phyloP scores from a whole-genome alignment of 2,329 filamentous ascomycete species.

The Exophiala sideris region DNA sequence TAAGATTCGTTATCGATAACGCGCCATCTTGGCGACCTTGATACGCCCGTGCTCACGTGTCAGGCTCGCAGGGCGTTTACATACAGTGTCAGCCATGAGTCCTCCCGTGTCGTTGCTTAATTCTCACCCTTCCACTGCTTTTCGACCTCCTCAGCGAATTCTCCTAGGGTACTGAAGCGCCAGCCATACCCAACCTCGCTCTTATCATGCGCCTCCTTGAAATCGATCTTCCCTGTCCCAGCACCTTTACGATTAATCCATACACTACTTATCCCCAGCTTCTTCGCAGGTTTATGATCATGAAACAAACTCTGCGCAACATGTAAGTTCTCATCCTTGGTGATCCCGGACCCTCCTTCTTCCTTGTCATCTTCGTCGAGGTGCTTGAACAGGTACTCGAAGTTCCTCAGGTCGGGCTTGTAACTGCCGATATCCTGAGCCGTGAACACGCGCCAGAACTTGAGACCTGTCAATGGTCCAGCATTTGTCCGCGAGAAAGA shows the following conservation, averaged over 20 bases:
- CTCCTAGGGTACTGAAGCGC: constrained; percentile 57
- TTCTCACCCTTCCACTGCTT: constrained; percentile 18
- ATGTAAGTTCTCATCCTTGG: constrained; percentile 58
- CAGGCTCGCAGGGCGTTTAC: too few relatives aligned
- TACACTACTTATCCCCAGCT: constrained; percentile 57
- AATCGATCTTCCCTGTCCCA: constrained; percentile 10
- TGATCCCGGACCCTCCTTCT: constrained; percentile 54
- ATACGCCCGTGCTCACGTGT: too few relatives aligned
- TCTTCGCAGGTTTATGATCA: constrained; percentile 63
- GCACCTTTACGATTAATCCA: constrained; percentile 60
- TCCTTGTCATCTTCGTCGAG: constrained; percentile 31
- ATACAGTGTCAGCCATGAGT: too few relatives aligned
- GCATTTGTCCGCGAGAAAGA: constrained; percentile 48
- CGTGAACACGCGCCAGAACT: constrained; percentile 64
- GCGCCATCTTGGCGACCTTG: too few relatives aligned
- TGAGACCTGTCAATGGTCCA: constrained; percentile 49
- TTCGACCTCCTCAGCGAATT: constrained; percentile 59
- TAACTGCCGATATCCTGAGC: constrained; percentile 69
- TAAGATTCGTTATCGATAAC: too few relatives aligned
- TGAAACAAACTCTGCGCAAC: constrained; percentile 65
- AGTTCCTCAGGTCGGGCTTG: constrained; percentile 64
- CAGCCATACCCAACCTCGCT: constrained; percentile 48
- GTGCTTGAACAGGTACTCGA: constrained; percentile 58
- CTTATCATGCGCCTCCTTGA: constrained; percentile 38
- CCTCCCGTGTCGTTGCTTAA: too few relatives aligned